Evolutionary conservation across 495 filamentous ascomycete species (phyloP).

Genomic region (Daldinia decipiens): DNA sequence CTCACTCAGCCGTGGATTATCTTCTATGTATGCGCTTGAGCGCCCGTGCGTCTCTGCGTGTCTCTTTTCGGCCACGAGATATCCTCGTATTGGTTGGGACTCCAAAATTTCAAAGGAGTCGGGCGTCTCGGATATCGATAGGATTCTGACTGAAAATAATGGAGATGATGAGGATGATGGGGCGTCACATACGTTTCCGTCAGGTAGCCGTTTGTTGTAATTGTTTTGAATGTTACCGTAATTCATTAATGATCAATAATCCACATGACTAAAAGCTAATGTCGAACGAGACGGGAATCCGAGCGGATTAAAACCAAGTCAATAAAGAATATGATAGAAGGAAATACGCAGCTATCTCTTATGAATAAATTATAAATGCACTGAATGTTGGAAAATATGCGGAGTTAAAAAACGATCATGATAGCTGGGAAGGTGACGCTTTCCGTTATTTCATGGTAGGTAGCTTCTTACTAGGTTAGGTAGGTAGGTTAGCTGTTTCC

Average conservation of each 20-base stretch:
- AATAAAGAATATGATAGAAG: no score
- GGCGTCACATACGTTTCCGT: slow-evolving; percentile 19
- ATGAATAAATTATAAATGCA: neutral
- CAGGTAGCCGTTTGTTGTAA: slow-evolving; percentile 17
- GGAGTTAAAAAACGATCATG: neutral
- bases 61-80: slow-evolving; percentile 12
- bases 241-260: neutral
- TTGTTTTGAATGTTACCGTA: slow-evolving; percentile 1
- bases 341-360: neutral
- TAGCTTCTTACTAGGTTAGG: slow-evolving; percentile 1
- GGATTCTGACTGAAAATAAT: slow-evolving; percentile 17
- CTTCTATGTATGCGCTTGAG: slow-evolving; percentile 15
- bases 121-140: slow-evolving; percentile 29
- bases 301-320: neutral
- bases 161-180: slow-evolving; percentile 10
- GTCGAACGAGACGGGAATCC: no score
- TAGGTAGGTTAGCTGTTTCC: neutral
- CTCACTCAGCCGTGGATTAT: slow-evolving; percentile 21
- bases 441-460: neutral
- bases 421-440: neutral
- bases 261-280: slow-evolving; percentile 3
- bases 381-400: neutral
- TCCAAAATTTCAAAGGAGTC: slow-evolving; percentile 12
- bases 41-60: neutral
- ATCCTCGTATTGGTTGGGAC: slow-evolving; percentile 32